Base-by-base conservation (phyloP, 2,329 filamentous ascomycete genomes). In the Colletotrichum coccodes region DNA sequence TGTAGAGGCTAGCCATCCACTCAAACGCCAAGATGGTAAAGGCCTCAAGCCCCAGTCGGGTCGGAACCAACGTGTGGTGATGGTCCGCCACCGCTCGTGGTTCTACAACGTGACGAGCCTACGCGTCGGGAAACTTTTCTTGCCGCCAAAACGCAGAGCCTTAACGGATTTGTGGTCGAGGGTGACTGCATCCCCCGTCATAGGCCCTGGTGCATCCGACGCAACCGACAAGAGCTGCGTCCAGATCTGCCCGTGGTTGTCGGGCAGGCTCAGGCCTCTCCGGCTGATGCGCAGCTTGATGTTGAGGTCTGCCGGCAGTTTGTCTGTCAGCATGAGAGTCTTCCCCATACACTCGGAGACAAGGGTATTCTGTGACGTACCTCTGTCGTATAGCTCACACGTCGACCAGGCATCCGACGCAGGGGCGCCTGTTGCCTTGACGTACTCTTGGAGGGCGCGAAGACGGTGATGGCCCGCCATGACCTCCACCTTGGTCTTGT, bases 221-320 rank as follows among this genome's bases (percentile, higher is more conserved):
- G 16, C 5, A 14, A 49, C 26, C 28, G 46, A 26, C 6, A 70
- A 36, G 2, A 71, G 52, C 52, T 73, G 57, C 36, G 50, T 67
- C 71, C 44, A 73, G 36, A 72, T 65, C 30, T 73, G 53, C 1
- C 66, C 56, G 49, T 73, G 59, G 30, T 44, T 73, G 28, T 73
- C 62, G 8, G 52, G 40, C 7, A 70, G 46, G 16, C 36, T 59
- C 34, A 28, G 66, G 46, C 67, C 64, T 3, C 30, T 52, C 6
- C 62, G 54, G 59, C 72, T 73, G 3, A 70, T 53, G 4, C 58
- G 60, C 2, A 71, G 50, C 32, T 71, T 69, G 21, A 72, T 30
- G 61, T 67, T 56, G 0, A 72, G 66, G 6, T 68, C 62, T 1
- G 30, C 12, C 1, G 63, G 65, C 9, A 71, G 54, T 1, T 9